Base-by-base conservation (phyloP, 768 basidiomycete species). In the Podaxis pistillaris region DNA sequence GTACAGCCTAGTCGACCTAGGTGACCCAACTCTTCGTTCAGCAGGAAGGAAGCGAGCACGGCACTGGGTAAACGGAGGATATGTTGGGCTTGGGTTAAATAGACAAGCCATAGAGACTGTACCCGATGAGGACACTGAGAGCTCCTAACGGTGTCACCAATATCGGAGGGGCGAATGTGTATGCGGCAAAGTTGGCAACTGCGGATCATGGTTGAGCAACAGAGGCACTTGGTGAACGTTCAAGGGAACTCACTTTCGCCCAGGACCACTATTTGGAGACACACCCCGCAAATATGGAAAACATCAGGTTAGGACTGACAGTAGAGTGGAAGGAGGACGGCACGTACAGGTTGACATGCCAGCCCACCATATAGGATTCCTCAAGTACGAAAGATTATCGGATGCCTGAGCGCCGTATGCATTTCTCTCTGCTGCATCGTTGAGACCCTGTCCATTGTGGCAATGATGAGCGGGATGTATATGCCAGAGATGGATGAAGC, bases 81-180 rank as follows among this genome's bases (percentile, higher is more conserved):
- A 56, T 13, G 65, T 17, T 54, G 62, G 54, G 41, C 49, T 38
- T 24, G 12, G 50, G 51, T 24, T 47, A n/a, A 44, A 2, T 40
- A 57, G 40, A 37, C 19, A 58, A 63, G 58, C 46, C 46, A 56
- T 28, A n/a, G 28, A 33, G 15, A 11, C 76, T 88, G 63, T 68
- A 96, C 96, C 96, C 97, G 64, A 99, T 92, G 65, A 99, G 83
- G 12, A 99, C 97, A 72, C 93, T 96, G 47, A 97, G 81, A 22
- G 96, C 95, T 59, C 97, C 97, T n/a, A 99, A 77, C 0, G 97
- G 97, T 0, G 96, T 98, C n/a, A 99, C 95, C 60, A 99, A 81
- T 71, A 98, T 96, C 68, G 97, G 93, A 64, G 96, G 97, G 1
- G 97, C 97, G 68, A 98, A 99, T 0, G 94, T 92, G 72, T 98